Conservation (phyloP, 108 stramenopile species). For the Mediolabrus comicus region DNA sequence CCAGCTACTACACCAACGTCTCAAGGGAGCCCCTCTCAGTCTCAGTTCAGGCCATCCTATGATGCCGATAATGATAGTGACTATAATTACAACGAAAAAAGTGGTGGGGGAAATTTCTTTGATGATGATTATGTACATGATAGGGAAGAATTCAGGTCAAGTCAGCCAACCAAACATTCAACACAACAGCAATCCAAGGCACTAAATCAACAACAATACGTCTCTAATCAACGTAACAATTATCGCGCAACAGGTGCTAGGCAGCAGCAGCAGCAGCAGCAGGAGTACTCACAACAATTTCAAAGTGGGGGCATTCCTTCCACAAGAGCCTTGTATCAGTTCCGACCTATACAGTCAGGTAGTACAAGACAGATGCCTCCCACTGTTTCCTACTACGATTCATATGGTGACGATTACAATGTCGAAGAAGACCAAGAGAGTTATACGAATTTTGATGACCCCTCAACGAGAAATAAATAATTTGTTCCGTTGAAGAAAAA, state of each 20-base stretch:
- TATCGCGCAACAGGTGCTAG: background rate
- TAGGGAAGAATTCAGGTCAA: background rate
- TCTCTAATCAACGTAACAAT: background rate
- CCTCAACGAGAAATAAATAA: no score
- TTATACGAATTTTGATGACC: background rate
- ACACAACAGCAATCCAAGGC: background rate
- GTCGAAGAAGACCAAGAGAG: background rate
- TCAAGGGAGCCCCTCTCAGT: background rate
- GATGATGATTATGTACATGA: background rate
- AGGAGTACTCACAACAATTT: background rate
- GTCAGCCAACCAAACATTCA: background rate
- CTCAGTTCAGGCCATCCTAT: background rate
- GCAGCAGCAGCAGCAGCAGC: background rate
- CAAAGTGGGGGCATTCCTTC: conserved; percentile 1
- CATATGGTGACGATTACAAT: background rate
- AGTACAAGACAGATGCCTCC: conserved; percentile 22
- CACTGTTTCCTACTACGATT: background rate
- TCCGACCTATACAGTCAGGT: conserved; percentile 9
- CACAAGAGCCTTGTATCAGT: conserved; percentile 10
- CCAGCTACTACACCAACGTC: conserved; percentile 1
- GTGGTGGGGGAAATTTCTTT: background rate
- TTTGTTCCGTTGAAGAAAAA: no score
- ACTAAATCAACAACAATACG: background rate
- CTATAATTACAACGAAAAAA: background rate
- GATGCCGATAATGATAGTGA: background rate